phyloP scores from a whole-genome alignment of 768 basidiomycete species.

The Calocera viscosa region DNA sequence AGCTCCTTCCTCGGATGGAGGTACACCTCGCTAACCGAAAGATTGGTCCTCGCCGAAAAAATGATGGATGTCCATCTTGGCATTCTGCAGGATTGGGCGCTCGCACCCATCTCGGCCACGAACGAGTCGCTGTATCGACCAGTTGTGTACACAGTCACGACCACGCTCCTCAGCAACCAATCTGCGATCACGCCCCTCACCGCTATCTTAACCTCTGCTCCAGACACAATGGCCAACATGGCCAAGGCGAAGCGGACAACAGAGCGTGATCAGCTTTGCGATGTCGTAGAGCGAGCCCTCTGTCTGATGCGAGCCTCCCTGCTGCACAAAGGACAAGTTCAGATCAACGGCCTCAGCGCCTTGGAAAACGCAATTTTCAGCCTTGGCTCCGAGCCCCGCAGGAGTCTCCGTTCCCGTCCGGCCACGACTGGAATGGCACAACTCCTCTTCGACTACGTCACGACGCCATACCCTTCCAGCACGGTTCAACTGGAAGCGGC shows the following conservation, averaged over 20 bases:
- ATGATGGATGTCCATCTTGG: not conserved
- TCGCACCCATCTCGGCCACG: not conserved
- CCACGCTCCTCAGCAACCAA: not conserved
- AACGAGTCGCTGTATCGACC: not conserved
- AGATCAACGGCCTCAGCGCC: not conserved
- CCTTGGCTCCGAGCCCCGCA: not conserved
- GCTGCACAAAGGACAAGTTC: not conserved
- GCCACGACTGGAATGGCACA: not conserved
- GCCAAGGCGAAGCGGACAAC: not conserved
- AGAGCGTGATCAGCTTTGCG: not conserved
- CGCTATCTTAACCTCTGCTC: not conserved
- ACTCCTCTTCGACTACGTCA: not conserved
- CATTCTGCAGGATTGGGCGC: not conserved
- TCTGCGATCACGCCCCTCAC: not conserved
- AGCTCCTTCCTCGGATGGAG: constrained; percentile 1
- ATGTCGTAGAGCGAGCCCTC: not conserved
- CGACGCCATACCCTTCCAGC: not conserved
- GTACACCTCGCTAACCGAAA: not conserved
- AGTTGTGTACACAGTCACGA: not conserved
- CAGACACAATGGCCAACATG: not conserved
- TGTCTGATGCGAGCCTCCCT: not conserved
- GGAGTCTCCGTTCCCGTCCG: not conserved
- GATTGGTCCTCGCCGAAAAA: not conserved
- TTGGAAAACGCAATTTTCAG: not conserved
- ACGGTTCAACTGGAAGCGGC: not conserved